Base-by-base conservation (phyloP, 306 rosid genomes). In the Gastrolobium villosum region DNA sequence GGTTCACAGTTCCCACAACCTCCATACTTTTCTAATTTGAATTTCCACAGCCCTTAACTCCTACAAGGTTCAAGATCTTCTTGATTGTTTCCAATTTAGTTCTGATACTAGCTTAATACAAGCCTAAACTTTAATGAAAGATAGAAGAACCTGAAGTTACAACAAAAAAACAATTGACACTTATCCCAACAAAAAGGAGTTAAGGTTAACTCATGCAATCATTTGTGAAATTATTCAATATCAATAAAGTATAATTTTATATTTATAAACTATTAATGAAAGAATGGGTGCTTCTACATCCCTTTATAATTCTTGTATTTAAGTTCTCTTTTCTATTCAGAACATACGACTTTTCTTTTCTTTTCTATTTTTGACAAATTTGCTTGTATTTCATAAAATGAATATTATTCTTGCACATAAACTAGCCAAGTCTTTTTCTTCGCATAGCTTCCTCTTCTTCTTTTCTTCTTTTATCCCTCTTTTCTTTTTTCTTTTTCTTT, bases 381-480 rank as follows among this genome's bases (percentile, higher is more conserved):
- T 83, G 36, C 65, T 63, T 53, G 69, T 13, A 56, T 45, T 82
- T 63, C 56, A 43, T 14, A n/a, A 72, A 72, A 65, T 14, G 55
- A 37, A 65, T 36, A 54, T 36, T 72, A 56, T 50, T 77, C 37
- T 55, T 45, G 43, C 35, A 46, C 43, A 77, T 59, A 82, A 82
- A 34, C 72, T 65, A 64, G 71, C 76, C 79, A 31, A 49, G 14
- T 43, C 39, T 65, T 65, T 65, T 72, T 32, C 70, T 59, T 60
- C 40, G 72, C 69, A 65, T 41, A 41, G 61, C 55, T 74, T 67
- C 83, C 76, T 49, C n/a, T n/a, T n/a, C n/a, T n/a, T n/a, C n/a
- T n/a, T n/a, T n/a, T n/a, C n/a, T n/a, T n/a, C n/a, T n/a, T n/a
- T n/a, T n/a, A n/a, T n/a, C n/a, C n/a, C n/a, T n/a, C n/a, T n/a